Evolutionary conservation across 2,329 filamentous ascomycete genomes (phyloP).

Genomic region (Plectosphaerella plurivora): DNA sequence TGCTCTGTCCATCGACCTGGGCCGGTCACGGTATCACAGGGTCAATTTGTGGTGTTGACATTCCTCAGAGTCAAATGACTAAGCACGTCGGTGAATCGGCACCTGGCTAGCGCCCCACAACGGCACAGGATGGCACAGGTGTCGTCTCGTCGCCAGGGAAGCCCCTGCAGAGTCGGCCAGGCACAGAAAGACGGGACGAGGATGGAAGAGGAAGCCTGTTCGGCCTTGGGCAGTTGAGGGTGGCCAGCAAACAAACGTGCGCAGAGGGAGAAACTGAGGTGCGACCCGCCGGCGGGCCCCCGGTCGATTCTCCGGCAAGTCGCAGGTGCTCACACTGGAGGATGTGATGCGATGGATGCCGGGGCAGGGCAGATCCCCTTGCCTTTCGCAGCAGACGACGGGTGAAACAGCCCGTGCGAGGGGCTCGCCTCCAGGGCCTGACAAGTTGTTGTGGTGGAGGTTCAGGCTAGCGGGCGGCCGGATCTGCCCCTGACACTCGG

Average conservation of each 20-base stretch:
- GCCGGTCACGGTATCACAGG: too few relatives aligned
- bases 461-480: too few relatives aligned
- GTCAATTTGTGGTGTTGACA: too few relatives aligned
- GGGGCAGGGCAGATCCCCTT: not conserved
- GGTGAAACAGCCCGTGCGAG: not conserved
- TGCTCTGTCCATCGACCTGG: too few relatives aligned
- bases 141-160: not conserved
- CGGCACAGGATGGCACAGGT: not conserved
- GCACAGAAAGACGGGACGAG: not conserved
- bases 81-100: too few relatives aligned
- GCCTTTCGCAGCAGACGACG: not conserved
- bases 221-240: not conserved
- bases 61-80: too few relatives aligned
- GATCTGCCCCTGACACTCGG: too few relatives aligned
- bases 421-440: too few relatives aligned
- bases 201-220: not conserved
- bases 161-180: not conserved
- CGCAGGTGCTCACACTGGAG: not conserved
- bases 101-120: too few relatives aligned
- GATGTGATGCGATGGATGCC: not conserved
- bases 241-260: too few relatives aligned
- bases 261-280: not conserved
- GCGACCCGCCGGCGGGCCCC: not conserved
- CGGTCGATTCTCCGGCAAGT: conserved; percentile 1
- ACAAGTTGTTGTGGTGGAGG: too few relatives aligned